These are phyloP conservation scores for Scedosporium apiospermum DNA, from an alignment of 2,329 filamentous ascomycete genomes.

Conservation along the genomic window DNA sequence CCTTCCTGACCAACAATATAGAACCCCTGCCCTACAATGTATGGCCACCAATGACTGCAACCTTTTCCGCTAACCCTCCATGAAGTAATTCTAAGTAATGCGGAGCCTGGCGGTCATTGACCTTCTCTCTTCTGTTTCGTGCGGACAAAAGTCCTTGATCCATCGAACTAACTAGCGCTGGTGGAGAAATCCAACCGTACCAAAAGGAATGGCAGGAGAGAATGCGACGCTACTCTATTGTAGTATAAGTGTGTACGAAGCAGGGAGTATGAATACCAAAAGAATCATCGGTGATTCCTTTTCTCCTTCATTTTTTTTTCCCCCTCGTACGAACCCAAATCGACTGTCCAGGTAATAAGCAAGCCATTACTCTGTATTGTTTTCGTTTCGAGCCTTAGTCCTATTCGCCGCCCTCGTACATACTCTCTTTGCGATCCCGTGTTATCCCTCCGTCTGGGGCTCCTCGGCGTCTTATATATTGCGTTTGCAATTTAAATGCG, in stretches of 20 bases:
- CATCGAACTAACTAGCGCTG: background rate
- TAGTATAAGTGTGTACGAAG: background rate
- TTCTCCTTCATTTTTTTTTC: background rate
- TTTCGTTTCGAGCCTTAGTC: background rate
- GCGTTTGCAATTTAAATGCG: constrained; percentile 30
- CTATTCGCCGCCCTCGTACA: background rate
- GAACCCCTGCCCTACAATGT: background rate
- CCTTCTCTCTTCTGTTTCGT: background rate
- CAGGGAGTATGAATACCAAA: background rate
- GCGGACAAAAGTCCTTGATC: constrained; percentile 1
- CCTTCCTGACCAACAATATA: no score
- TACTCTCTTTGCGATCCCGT: constrained; percentile 6
- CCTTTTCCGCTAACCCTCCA: background rate
- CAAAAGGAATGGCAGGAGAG: background rate
- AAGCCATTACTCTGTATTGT: background rate
- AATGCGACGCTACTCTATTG: background rate
- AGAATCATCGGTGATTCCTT: background rate
- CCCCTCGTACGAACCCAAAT: background rate
- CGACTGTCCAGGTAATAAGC: background rate
- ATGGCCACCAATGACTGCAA: background rate
- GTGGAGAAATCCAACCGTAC: background rate
- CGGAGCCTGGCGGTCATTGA: no score
- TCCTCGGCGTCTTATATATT: constrained; percentile 30
- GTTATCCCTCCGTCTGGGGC: constrained; percentile 11
- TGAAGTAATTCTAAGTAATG: background rate